Conservation (phyloP, 352 stramenopile species). For the Phytophthora lateralis region DNA sequence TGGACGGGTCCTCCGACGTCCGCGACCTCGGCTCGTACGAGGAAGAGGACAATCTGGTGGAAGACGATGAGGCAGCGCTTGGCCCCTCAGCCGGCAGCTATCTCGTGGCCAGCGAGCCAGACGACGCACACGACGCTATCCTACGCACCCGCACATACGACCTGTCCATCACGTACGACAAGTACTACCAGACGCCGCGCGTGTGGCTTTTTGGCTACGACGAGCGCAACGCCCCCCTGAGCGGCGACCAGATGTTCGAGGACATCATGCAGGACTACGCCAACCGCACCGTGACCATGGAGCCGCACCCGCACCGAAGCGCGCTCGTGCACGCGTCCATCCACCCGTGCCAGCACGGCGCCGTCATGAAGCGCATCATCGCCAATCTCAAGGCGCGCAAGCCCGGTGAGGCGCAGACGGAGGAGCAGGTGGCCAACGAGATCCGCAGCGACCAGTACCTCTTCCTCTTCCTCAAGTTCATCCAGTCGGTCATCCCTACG, state of each 20-base stretch:
- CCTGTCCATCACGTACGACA: slow-evolving; percentile 99
- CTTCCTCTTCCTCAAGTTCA: slow-evolving; percentile 99
- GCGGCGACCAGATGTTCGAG: slow-evolving; percentile 95
- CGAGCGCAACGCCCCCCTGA: slow-evolving; percentile 89
- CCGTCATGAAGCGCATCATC: slow-evolving; percentile 99
- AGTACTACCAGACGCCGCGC: slow-evolving; percentile 99
- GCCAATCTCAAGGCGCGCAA: slow-evolving; percentile 88
- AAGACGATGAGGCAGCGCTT: slow-evolving; percentile 67
- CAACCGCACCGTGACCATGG: slow-evolving; percentile 99
- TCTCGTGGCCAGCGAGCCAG: slow-evolving; percentile 69
- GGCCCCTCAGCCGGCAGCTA: slow-evolving; percentile 39
- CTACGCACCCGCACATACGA: slow-evolving; percentile 98
- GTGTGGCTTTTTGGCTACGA: slow-evolving; percentile 98
- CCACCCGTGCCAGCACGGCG: slow-evolving; percentile 98
- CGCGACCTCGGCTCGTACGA: slow-evolving; percentile 75
- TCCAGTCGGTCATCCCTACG: slow-evolving; percentile 98
- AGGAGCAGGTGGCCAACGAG: slow-evolving; percentile 38
- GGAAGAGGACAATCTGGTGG: slow-evolving; percentile 79
- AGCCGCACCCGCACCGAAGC: slow-evolving; percentile 95
- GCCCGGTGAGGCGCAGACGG: slow-evolving; percentile 30
- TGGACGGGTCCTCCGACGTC: slow-evolving; percentile 22
- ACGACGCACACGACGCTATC: slow-evolving; percentile 92
- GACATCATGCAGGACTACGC: slow-evolving; percentile 99
- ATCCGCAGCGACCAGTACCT: slow-evolving; percentile 97
- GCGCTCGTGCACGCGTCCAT: slow-evolving; percentile 93